Base-by-base conservation (phyloP, 1,284 basidiomycete species). In the Neolentinus lepideus region DNA sequence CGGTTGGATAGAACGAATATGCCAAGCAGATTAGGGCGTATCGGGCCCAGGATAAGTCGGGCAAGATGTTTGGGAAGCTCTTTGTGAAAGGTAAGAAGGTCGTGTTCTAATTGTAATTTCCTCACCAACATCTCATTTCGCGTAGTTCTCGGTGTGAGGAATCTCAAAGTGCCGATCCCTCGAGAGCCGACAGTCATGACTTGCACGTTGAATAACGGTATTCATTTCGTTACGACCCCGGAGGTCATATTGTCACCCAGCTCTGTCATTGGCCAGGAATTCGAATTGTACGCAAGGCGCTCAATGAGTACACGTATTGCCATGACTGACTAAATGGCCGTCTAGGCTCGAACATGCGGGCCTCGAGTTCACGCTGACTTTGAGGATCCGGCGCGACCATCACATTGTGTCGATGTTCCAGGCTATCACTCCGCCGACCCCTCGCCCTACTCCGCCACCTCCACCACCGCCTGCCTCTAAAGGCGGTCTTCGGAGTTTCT, bases 181-280 rank as follows among this genome's bases (percentile, higher is more conserved):
- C 71, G 73, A 16, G 77, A 90, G 60, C 73, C 81, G 0, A 94
- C 94, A 0, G 77, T 75, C 33, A 78, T 98, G 62, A 88, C 87
- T n/a, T 92, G 92, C 66, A 94, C 92, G 0, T 76, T 99, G 57
- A 96, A 98, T 72, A 98, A 98, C 63, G 94, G 95, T 8, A 94
- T 97, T 57, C 94, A 98, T 71, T 95, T 90, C 62, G 96, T 99
- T 55, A 92, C 92, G 3, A 98, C 95, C 0, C 94, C 92, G 0
- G 90, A 92, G 63, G 80, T 78, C 45, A 73, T 75, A 10, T 73
- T 98, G 2, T 74, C 72, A 29, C 71, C 77, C 36, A 84, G 88
- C 26, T 83, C 81, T 55, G 77, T 76, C 21, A 91, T 98, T 60
- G 87, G 91, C 52, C 93, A 96, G 68, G 94, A 98, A 69, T 98